phyloP scores from a whole-genome alignment of 1,284 basidiomycete genomes.

The Rhodotorula sp. region DNA sequence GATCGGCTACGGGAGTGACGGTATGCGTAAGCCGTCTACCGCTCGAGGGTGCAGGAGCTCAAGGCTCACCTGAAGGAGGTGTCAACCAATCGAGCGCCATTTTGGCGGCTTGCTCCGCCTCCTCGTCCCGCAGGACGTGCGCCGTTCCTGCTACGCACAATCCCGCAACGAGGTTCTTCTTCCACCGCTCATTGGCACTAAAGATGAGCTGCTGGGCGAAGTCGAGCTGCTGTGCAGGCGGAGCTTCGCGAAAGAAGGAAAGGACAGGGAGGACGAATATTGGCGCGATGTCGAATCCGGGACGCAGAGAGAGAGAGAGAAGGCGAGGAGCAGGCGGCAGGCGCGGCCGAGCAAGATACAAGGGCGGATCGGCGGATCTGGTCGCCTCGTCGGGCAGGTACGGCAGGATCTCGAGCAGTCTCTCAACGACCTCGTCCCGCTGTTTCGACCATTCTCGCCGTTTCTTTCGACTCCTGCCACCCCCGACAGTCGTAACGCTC shows the following conservation, averaged over 20 bases:
- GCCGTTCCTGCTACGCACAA: conserved; percentile 16
- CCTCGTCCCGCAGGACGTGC: neutral
- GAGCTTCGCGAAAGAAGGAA: conserved; percentile 4
- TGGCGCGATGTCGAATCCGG: neutral
- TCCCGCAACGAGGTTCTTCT: conserved; percentile 1
- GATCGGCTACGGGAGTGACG: neutral
- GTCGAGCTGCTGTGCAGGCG: neutral
- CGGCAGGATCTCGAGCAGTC: conserved; percentile 6
- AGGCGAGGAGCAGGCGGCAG: neutral
- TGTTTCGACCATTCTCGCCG: neutral
- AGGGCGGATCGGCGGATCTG: neutral
- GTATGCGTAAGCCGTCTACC: too few relatives aligned
- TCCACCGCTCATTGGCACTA: neutral
- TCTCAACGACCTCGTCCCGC: neutral
- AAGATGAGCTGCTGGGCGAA: conserved; percentile 8
- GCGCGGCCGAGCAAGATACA: neutral
- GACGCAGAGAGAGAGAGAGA: neutral
- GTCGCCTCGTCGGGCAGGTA: neutral
- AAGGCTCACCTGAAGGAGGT: neutral
- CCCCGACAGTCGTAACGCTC: too few relatives aligned
- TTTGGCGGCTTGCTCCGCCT: neutral
- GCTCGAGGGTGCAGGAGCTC: too few relatives aligned
- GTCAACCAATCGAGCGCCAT: neutral
- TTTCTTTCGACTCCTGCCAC: neutral
- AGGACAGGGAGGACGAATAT: conserved; percentile 10